These are phyloP conservation scores for Xerocomellus amylosporus DNA, from an alignment of 768 basidiomycete species.

Conservation along the genomic window DNA sequence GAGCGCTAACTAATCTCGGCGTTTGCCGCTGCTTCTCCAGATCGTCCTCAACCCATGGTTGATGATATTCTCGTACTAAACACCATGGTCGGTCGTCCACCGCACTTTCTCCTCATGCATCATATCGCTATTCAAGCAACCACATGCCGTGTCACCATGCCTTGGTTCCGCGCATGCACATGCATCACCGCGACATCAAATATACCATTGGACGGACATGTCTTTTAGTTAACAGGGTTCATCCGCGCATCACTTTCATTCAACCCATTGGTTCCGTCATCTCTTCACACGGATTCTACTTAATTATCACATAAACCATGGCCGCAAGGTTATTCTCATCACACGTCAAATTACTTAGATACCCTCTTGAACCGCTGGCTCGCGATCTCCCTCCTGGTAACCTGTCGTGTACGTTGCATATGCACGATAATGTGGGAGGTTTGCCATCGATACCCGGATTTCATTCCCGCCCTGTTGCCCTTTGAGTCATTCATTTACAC, in stretches of 20 bases:
- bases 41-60: constrained; percentile 88
- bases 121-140: background rate
- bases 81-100: constrained; percentile 3
- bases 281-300: background rate
- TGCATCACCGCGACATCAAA: background rate
- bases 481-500: background rate
- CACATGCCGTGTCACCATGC: background rate
- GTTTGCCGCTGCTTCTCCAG: constrained; percentile 27
- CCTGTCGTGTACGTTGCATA: background rate
- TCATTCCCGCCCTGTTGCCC: constrained; percentile 21
- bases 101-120: constrained; percentile 11
- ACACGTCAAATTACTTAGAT: constrained; percentile 4
- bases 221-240: constrained; percentile 3
- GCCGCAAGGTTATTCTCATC: background rate
- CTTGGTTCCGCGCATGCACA: background rate
- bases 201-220: constrained; percentile 12
- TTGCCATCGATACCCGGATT: background rate
- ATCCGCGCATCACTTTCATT: background rate
- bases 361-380: constrained; percentile 8
- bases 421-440: background rate
- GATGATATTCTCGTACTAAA: constrained; percentile 71
- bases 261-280: background rate
- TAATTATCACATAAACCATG: constrained; percentile 20
- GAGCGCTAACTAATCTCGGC: constrained; percentile 16
- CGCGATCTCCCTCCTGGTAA: background rate